Percentiles rank a stretch among this genome's conserved stretches.
Conservation (phyloP, 2,329 filamentous ascomycete species). For the Aspergillus amoenus region DNA sequence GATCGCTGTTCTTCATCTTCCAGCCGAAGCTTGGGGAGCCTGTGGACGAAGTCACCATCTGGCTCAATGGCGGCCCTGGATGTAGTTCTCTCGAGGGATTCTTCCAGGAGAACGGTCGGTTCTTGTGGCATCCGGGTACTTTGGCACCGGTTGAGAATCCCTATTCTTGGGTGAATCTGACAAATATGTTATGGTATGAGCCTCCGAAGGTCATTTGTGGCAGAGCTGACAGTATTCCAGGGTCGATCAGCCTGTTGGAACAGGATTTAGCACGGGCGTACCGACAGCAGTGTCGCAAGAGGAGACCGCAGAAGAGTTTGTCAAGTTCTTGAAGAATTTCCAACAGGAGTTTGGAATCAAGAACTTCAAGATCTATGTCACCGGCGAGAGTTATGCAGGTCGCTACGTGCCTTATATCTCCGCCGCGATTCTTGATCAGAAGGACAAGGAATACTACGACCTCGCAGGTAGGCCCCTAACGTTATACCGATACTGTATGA, state of each 20-base stretch:
- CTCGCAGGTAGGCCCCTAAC: constrained; percentile 51
- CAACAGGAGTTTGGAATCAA: constrained; percentile 67
- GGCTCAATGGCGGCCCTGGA: constrained; percentile 56
- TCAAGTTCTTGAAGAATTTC: constrained; percentile 79
- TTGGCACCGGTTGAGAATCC: constrained; percentile 63
- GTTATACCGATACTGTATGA: too few species aligned
- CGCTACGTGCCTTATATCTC: constrained; percentile 71
- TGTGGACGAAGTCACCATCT: constrained; percentile 45
- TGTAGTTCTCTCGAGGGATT: constrained; percentile 65
- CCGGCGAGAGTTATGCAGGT: constrained; percentile 73
- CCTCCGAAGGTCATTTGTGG: neutral
- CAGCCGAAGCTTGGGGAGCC: constrained; percentile 46
- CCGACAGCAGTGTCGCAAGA: constrained; percentile 65
- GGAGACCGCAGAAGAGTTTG: constrained; percentile 68
- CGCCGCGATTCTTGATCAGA: constrained; percentile 68
- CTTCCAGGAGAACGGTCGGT: constrained; percentile 75
- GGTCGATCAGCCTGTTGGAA: constrained; percentile 50
- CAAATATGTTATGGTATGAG: constrained; percentile 72
- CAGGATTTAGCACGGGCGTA: constrained; percentile 67
- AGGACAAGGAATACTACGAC: constrained; percentile 68
- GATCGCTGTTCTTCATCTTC: constrained; percentile 50
- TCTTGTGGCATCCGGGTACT: constrained; percentile 70
- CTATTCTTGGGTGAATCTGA: constrained; percentile 73
- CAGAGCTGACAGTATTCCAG: constrained; percentile 1
- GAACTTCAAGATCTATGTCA: constrained; percentile 69